phyloP scores from a whole-genome alignment of 352 stramenopile genomes.

The Pythium diclinum region DNA sequence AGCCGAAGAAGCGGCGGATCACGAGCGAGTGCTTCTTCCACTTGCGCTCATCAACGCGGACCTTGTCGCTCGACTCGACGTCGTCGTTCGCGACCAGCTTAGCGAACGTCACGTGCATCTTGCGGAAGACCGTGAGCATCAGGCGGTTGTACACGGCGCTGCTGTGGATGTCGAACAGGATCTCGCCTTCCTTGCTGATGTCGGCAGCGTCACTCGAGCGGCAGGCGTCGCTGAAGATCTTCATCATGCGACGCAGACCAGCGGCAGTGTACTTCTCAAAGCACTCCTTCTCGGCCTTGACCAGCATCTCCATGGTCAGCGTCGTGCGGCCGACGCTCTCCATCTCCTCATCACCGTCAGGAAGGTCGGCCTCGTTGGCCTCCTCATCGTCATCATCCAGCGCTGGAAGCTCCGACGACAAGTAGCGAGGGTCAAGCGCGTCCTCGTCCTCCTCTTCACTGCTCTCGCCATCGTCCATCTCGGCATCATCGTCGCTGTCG shows the following conservation, averaged over 20 bases:
- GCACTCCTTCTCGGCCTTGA: constrained; percentile 85
- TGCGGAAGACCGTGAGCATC: constrained; percentile 92
- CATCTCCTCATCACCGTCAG: constrained; percentile 18
- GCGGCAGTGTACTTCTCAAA: constrained; percentile 89
- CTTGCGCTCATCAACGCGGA: constrained; percentile 74
- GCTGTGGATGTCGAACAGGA: constrained; percentile 91
- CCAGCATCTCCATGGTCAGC: constrained; percentile 74
- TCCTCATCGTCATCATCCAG: constrained; percentile 33
- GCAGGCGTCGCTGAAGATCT: constrained; percentile 94
- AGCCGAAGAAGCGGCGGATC: constrained; percentile 91
- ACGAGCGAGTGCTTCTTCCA: constrained; percentile 80
- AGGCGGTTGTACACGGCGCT: constrained; percentile 94
- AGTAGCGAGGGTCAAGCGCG: constrained; percentile 75
- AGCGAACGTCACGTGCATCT: constrained; percentile 85
- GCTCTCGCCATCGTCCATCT: constrained; percentile 51
- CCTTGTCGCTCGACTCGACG: constrained; percentile 31
- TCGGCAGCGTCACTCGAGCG: constrained; percentile 88
- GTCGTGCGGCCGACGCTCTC: constrained; percentile 46
- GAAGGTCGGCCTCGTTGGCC: constrained; percentile 21
- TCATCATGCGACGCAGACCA: constrained; percentile 88
- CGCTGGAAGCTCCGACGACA: constrained; percentile 37
- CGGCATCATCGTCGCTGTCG: constrained; percentile 32
- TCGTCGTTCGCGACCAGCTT: constrained; percentile 60
- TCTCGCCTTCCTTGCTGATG: constrained; percentile 62
- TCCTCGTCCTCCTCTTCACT: constrained; percentile 84